Evolutionary conservation across 1,284 basidiomycete genomes (phyloP), one percentile per base, ranked within the genome.

Genomic region (Singerocomus inundabilis): DNA sequence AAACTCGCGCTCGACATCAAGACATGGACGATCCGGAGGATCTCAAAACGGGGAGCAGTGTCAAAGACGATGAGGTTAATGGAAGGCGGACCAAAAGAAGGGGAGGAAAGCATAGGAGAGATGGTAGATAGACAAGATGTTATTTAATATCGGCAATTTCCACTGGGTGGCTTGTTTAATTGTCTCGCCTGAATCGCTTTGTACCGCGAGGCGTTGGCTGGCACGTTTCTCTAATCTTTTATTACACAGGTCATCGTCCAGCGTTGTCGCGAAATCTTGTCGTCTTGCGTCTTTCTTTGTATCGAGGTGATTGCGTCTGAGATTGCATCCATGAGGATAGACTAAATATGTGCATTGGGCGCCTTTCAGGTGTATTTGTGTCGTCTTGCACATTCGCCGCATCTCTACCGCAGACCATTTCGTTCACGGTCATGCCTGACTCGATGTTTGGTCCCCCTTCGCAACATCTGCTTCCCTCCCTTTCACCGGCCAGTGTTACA

Each of bases 381-480:
- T 39, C n/a, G n/a, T 15, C 37, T 24, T 44, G 36, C 41, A 35
- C 48, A 49, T 42, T 46, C 36, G 6, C 36, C 47, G 26, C 53
- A 39, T 52, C 48, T 66, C 43, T 53, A 30, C 39, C 53, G 43
- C 44, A 12, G 8, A 64, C 52, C 37, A 32, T 10, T 42, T 44
- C 51, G 30, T 50, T 26, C 3, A 16, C 44, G 39, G 25, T 15
- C 49, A 66, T 67, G 58, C 36, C 57, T 0, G 56, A 68, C 11
- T 66, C 64, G 3, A 60, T 67, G 39, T 66, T 66, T 29, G 68
- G 67, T 47, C 53, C 49, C 7, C 62, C 58, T 16, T 54, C 24
- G 25, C 56, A 51, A 30, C 56, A 65, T 47, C 26, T 66, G 0
- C 58, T 68, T 25, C 54, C 62, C 13, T 55, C 55, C 0, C 40